Percentiles rank a stretch among this genome's conserved stretches.
Conservation (phyloP, 2,329 filamentous ascomycete genomes). For the Albophoma yamanashiensis region DNA sequence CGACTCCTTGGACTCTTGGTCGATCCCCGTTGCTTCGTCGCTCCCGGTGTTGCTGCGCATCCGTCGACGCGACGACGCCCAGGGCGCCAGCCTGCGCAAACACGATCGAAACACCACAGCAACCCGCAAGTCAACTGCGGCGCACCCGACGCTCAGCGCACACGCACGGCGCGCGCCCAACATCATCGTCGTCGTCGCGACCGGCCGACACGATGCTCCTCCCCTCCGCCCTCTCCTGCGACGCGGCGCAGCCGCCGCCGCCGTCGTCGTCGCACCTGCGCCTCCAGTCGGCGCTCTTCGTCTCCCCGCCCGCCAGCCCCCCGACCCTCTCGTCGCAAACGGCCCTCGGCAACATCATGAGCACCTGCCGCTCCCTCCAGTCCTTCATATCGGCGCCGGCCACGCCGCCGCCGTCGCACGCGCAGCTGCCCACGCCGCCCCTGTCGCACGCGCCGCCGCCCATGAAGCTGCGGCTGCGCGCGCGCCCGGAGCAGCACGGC, state of each 20-base stretch:
- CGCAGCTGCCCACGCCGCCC: conserved; percentile 44
- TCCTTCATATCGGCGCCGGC: conserved; percentile 37
- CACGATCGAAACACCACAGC: background rate
- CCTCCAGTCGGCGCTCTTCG: conserved; percentile 38
- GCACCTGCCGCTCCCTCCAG: conserved; percentile 50
- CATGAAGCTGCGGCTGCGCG: conserved; percentile 45
- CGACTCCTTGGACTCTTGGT: background rate
- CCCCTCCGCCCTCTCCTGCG: conserved; percentile 48
- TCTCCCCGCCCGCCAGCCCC: conserved; percentile 49
- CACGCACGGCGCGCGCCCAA: background rate
- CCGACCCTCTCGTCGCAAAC: conserved; percentile 33
- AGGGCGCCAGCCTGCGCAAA: background rate
- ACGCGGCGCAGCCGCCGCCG: conserved; percentile 30
- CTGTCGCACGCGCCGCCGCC: conserved; percentile 38
- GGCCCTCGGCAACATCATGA: conserved; percentile 44
- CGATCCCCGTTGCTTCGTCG: background rate
- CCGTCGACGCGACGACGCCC: background rate
- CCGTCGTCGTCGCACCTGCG: conserved; percentile 25
- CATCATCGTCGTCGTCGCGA: background rate
- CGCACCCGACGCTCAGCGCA: background rate
- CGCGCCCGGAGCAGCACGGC: conserved; percentile 22
- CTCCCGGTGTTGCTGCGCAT: background rate
- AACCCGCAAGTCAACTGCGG: background rate
- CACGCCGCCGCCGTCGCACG: conserved; percentile 14
- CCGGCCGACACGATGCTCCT: conserved; percentile 37